Percentiles rank a stretch among this genome's conserved stretches.
Evolutionary conservation across 805 yeast species (phyloP).

Genomic region (Candida cerambycidarum): DNA sequence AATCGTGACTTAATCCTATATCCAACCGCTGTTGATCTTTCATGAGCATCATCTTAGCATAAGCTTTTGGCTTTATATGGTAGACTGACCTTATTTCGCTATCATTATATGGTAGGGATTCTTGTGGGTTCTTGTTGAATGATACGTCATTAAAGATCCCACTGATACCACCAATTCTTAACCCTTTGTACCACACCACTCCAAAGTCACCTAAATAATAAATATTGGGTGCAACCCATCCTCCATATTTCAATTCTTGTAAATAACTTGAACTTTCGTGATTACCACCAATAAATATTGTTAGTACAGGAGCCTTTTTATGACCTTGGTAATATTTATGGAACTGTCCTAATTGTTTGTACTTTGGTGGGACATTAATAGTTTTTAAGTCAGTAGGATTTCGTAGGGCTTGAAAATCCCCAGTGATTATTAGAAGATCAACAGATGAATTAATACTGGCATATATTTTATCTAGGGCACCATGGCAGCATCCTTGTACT

Average conservation of each 20-base stretch:
- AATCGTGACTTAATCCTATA: slow-evolving; percentile 80
- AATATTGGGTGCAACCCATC: slow-evolving; percentile 89
- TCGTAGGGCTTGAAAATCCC: slow-evolving; percentile 87
- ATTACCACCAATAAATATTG: slow-evolving; percentile 91
- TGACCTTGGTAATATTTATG: slow-evolving; percentile 63
- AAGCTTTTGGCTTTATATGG: slow-evolving; percentile 70
- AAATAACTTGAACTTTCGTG: slow-evolving; percentile 87
- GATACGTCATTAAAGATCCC: slow-evolving; percentile 67
- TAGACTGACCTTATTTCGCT: slow-evolving; percentile 58
- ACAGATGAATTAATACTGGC: slow-evolving; percentile 16
- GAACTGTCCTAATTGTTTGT: slow-evolving; percentile 75
- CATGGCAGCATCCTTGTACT: slow-evolving; percentile 90
- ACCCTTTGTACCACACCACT: slow-evolving; percentile 69
- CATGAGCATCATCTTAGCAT: slow-evolving; percentile 52
- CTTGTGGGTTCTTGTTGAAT: slow-evolving; percentile 43
- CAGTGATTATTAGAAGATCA: slow-evolving; percentile 67
- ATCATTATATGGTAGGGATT: slow-evolving; percentile 48
- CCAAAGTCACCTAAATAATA: slow-evolving; percentile 82
- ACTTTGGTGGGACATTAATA: slow-evolving; percentile 79
- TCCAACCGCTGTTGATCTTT: slow-evolving; percentile 34
- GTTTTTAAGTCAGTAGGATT: slow-evolving; percentile 61
- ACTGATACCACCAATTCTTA: slow-evolving; percentile 77
- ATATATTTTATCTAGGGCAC: slow-evolving; percentile 66
- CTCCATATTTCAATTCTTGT: slow-evolving; percentile 75
- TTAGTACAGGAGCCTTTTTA: slow-evolving; percentile 66